Conservation (phyloP, 2,329 filamentous ascomycete genomes). For the Penicillium sp. region DNA sequence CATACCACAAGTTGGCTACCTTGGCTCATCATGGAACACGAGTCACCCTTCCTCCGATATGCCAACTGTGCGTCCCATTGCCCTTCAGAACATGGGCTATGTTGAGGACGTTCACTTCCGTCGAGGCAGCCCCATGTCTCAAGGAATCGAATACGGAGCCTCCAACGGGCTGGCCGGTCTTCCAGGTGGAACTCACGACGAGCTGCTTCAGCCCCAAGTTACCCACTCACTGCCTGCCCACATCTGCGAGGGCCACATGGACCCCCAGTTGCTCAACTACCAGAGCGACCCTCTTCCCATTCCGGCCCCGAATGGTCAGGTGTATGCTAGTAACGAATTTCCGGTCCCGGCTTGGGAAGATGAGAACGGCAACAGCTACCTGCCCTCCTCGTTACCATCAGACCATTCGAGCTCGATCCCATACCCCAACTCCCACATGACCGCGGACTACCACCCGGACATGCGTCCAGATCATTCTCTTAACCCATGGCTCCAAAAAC, state of each 20-base stretch:
- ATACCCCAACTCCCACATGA: slow-evolving; percentile 3
- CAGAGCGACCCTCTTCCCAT: slow-evolving; percentile 17
- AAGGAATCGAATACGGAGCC: slow-evolving; percentile 31
- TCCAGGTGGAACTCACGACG: slow-evolving; percentile 43
- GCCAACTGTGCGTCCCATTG: slow-evolving; percentile 45
- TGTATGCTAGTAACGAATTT: not conserved
- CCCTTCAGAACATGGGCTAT: slow-evolving; percentile 25
- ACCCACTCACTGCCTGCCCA: slow-evolving; percentile 23
- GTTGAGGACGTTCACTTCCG: slow-evolving; percentile 47
- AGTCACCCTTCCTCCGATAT: slow-evolving; percentile 55
- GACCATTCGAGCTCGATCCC: slow-evolving; percentile 8
- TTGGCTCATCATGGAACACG: slow-evolving; percentile 52
- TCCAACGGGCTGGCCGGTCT: slow-evolving; percentile 42
- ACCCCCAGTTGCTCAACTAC: slow-evolving; percentile 43
- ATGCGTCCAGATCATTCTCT: slow-evolving; percentile 17
- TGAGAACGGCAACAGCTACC: too few species aligned
- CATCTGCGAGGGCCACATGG: slow-evolving; percentile 36
- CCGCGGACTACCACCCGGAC: slow-evolving; percentile 1
- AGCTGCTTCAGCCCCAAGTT: slow-evolving; percentile 40
- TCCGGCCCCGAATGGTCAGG: not conserved
- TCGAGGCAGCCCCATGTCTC: slow-evolving; percentile 27
- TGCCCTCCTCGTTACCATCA: not conserved
- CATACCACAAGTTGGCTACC: slow-evolving; percentile 27
- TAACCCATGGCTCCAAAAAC: slow-evolving; percentile 7
- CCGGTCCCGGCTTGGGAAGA: not conserved